A percentile compares a stretch with the other conserved stretches of the same genome.
phyloP scores from a whole-genome alignment of 2,329 filamentous ascomycete genomes.

The Microsporum audouinii region DNA sequence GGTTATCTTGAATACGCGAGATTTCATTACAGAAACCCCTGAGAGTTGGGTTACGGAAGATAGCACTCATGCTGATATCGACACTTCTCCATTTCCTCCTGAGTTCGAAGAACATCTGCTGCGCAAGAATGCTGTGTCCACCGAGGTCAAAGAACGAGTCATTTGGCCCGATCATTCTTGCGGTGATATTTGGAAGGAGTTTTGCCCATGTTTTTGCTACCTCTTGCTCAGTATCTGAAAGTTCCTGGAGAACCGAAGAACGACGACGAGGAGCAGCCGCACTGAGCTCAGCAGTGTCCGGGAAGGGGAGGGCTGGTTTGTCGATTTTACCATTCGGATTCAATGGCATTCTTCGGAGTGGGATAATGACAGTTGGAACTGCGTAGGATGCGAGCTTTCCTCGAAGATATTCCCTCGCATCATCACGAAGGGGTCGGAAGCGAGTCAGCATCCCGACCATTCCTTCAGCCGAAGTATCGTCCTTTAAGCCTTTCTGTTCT shows the following conservation, averaged over 20 bases:
- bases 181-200: conserved; percentile 55
- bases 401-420: conserved; percentile 29
- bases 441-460: conserved; percentile 48
- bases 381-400: conserved; percentile 64
- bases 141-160: conserved; percentile 66
- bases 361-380: conserved; percentile 62
- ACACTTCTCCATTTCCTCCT: conserved; percentile 41
- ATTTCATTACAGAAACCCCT: conserved; percentile 42
- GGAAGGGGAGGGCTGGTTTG: conserved; percentile 68
- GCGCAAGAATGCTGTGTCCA: conserved; percentile 69
- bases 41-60: conserved; percentile 24
- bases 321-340: conserved; percentile 83
- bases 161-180: conserved; percentile 54
- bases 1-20: conserved; percentile 39
- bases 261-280: conserved; percentile 43
- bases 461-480: conserved; percentile 39
- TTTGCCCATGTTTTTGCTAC: conserved; percentile 63
- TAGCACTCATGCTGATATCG: conserved; percentile 17
- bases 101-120: conserved; percentile 65
- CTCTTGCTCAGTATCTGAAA: conserved; percentile 49
- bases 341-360: conserved; percentile 60
- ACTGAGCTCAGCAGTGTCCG: conserved; percentile 56
- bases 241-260: conserved; percentile 39
- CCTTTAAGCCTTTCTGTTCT: conserved; percentile 42
- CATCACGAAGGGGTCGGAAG: conserved; percentile 48